Evolutionary conservation across 495 filamentous ascomycete genomes (phyloP).

Genomic region (Neurospora tetrasperma): DNA sequence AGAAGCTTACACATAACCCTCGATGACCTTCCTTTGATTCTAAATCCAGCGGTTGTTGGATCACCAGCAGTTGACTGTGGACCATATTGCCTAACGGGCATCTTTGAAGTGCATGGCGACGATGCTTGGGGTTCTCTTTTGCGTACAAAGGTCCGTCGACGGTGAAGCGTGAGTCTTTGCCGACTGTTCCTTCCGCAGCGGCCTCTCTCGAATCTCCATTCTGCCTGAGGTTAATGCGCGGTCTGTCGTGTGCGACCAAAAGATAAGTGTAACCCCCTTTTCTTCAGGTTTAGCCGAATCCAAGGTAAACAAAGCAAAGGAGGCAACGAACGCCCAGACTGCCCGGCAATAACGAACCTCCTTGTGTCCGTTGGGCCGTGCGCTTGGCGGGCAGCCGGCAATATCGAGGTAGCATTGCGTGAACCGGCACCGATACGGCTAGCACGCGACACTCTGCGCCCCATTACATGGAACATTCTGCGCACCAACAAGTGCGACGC

Average conservation of each 20-base stretch:
- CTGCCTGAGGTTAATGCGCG: background rate
- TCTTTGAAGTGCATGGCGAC: background rate
- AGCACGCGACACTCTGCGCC: background rate
- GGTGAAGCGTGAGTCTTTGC: background rate
- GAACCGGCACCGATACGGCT: background rate
- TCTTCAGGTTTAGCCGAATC: background rate
- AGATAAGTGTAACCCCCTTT: background rate
- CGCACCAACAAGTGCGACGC: background rate
- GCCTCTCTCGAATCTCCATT: background rate
- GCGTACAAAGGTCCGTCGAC: background rate
- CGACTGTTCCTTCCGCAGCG: background rate
- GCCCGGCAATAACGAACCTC: background rate
- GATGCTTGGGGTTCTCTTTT: background rate
- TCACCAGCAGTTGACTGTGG: background rate
- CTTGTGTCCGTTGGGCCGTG: background rate
- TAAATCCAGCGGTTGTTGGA: background rate
- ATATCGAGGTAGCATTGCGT: background rate
- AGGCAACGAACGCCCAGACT: background rate
- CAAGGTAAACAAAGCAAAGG: background rate
- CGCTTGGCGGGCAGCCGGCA: background rate
- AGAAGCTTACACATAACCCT: background rate
- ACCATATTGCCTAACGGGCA: background rate
- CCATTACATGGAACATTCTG: background rate
- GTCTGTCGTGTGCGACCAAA: background rate
- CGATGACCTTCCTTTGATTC: background rate